Conservation (phyloP, 306 rosid species). For the Astragalus glycyphyllos region DNA sequence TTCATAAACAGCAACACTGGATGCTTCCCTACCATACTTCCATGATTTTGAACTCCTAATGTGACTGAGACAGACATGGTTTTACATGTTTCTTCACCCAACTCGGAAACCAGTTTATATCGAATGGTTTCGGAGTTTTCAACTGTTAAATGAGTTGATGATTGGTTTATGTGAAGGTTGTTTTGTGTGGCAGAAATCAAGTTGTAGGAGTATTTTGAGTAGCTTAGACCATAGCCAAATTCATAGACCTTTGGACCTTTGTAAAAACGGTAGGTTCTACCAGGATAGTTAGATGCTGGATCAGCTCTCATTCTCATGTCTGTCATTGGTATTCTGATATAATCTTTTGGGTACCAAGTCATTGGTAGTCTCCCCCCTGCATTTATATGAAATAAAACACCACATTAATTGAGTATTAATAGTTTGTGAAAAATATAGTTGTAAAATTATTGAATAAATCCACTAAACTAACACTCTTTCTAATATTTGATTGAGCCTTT, state of each 20-base stretch:
- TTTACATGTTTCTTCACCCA: conserved; percentile 60
- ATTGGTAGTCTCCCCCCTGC: conserved; percentile 92
- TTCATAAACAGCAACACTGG: conserved; percentile 67
- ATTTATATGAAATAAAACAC: conserved; percentile 20
- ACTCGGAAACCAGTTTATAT: conserved; percentile 61
- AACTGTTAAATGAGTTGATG: conserved; percentile 45
- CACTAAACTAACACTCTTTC: not conserved
- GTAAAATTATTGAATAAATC: no score
- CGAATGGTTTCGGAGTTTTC: conserved; percentile 51
- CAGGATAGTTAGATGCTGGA: conserved; percentile 71
- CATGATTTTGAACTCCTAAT: conserved; percentile 61
- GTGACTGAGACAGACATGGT: conserved; percentile 53
- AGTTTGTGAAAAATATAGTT: not conserved
- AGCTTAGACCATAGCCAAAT: conserved; percentile 91
- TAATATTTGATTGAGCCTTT: no score
- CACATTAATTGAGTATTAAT: conserved; percentile 4
- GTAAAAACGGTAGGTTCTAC: conserved; percentile 88
- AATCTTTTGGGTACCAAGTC: conserved; percentile 83
- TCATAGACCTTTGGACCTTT: conserved; percentile 70
- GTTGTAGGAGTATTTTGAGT: conserved; percentile 66
- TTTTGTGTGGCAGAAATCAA: conserved; percentile 51
- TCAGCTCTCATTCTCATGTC: conserved; percentile 96
- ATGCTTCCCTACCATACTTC: conserved; percentile 77
- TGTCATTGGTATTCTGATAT: conserved; percentile 74
- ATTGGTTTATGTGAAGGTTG: conserved; percentile 60